Evolutionary conservation across 768 basidiomycete species (phyloP).

Genomic region (Leccinum broughii): DNA sequence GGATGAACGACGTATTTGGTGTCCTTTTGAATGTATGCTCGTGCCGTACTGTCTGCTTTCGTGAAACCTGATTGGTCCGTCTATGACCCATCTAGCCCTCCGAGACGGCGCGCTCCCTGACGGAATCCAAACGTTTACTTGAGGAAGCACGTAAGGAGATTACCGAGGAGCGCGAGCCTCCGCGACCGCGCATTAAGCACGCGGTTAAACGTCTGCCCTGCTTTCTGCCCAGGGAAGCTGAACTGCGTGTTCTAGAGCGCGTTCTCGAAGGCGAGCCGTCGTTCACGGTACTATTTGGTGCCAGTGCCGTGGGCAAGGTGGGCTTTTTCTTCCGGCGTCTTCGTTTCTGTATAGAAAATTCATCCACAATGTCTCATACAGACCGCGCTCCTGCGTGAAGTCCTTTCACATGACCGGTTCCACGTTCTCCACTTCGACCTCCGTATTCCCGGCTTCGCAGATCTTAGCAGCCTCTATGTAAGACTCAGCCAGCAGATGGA

Average conservation of each 20-base stretch:
- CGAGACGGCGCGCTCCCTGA: conserved; percentile 75
- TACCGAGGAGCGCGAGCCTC: conserved; percentile 61
- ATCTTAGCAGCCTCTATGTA: conserved; percentile 73
- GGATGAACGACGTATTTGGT: conserved; percentile 74
- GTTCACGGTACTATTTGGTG: conserved; percentile 79
- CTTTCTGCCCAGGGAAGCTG: conserved; percentile 69
- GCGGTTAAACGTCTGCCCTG: conserved; percentile 76
- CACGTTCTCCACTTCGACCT: conserved; percentile 85
- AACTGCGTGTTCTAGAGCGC: conserved; percentile 65
- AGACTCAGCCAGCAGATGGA: conserved; percentile 82
- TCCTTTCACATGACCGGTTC: conserved; percentile 65
- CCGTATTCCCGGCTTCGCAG: conserved; percentile 81
- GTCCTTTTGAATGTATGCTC: conserved; percentile 70
- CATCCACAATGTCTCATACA: conserved; percentile 26
- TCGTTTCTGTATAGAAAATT: conserved; percentile 4
- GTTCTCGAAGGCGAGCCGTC: conserved; percentile 67
- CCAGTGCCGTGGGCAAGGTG: conserved; percentile 81
- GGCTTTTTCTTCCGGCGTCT: neutral
- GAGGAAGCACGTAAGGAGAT: conserved; percentile 81
- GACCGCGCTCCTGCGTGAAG: conserved; percentile 79
- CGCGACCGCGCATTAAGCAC: conserved; percentile 69
- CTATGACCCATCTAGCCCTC: conserved; percentile 53
- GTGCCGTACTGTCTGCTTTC: conserved; percentile 3
- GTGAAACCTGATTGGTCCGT: conserved; percentile 12
- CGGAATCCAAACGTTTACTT: conserved; percentile 72